Percentiles rank a stretch among this genome's conserved stretches.
Evolutionary conservation across 164 flowering plant genomes (phyloP).

Genomic region (Berberis thunbergii): DNA sequence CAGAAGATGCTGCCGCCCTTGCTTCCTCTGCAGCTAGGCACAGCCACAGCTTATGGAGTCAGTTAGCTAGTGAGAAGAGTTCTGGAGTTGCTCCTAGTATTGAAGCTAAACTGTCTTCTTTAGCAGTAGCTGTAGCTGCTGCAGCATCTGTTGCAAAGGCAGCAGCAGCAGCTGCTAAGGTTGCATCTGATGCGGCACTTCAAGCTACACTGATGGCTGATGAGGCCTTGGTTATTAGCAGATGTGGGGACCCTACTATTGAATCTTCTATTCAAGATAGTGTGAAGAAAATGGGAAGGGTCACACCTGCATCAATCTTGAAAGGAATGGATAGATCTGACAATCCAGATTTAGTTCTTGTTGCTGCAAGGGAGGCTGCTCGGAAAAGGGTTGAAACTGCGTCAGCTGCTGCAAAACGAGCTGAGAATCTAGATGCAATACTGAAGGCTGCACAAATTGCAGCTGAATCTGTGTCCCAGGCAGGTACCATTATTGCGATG

Average conservation of each 20-base stretch:
- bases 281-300: slow-evolving; percentile 26
- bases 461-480: slow-evolving; percentile 90
- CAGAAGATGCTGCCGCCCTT: slow-evolving; percentile 66
- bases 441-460: slow-evolving; percentile 91
- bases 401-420: slow-evolving; percentile 73
- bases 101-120: slow-evolving; percentile 64
- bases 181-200: slow-evolving; percentile 85
- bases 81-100: slow-evolving; percentile 43
- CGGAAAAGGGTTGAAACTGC: slow-evolving; percentile 78
- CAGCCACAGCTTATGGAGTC: slow-evolving; percentile 61
- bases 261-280: slow-evolving; percentile 19
- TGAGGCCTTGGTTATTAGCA: slow-evolving; percentile 39
- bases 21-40: slow-evolving; percentile 67
- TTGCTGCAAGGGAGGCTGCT: slow-evolving; percentile 77
- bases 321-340: slow-evolving; percentile 32
- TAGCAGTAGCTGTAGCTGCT: slow-evolving; percentile 80
- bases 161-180: slow-evolving; percentile 93
- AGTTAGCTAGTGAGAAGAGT: slow-evolving; percentile 51
- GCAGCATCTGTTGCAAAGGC: slow-evolving; percentile 97
- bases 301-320: slow-evolving; percentile 52
- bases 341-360: slow-evolving; percentile 41
- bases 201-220: slow-evolving; percentile 88
- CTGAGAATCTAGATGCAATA: slow-evolving; percentile 88
- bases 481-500: slow-evolving; percentile 75
- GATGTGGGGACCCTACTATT: slow-evolving; percentile 13